Conservation (phyloP, 2,329 filamentous ascomycete genomes). For the Thielaviopsis ethacetica region DNA sequence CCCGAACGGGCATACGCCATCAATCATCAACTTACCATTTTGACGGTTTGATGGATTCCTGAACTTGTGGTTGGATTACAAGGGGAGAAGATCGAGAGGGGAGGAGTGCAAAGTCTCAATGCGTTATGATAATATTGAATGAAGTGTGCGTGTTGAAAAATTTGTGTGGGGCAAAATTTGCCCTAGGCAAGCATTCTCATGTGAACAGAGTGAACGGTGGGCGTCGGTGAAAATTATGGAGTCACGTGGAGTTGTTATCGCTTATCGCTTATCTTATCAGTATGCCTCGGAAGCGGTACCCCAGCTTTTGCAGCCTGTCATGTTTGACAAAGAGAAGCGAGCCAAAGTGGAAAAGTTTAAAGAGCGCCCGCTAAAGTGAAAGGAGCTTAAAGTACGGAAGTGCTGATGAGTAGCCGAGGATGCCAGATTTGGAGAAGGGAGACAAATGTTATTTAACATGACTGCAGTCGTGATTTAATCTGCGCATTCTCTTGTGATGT, state of each 20-base stretch:
- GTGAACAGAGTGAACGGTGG: slow-evolving; percentile 15
- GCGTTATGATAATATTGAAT: slow-evolving; percentile 22
- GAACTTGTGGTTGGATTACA: slow-evolving; percentile 11
- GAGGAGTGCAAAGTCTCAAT: slow-evolving; percentile 9
- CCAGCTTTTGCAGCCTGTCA: not conserved
- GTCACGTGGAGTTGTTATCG: slow-evolving; percentile 2
- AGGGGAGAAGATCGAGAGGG: slow-evolving; percentile 24
- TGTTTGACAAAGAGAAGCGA: no score
- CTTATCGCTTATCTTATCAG: slow-evolving; percentile 3
- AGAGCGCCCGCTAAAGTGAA: no score
- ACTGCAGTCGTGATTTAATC: no score
- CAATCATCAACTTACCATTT: slow-evolving; percentile 47
- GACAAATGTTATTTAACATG: no score
- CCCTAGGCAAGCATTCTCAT: slow-evolving; percentile 21
- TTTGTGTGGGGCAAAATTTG: slow-evolving; percentile 26
- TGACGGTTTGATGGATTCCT: slow-evolving; percentile 31
- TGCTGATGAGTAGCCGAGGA: no score
- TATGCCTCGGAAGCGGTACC: not conserved
- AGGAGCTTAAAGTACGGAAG: no score
- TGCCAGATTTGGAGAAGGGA: no score
- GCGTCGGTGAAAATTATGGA: slow-evolving; percentile 17
- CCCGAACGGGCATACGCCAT: not conserved
- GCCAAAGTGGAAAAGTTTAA: no score
- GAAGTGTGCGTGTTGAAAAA: slow-evolving; percentile 14
- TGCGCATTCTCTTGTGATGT: no score